Conservation (phyloP, 371 early-diverging fungal genomes). For the Blakeslea trispora region DNA sequence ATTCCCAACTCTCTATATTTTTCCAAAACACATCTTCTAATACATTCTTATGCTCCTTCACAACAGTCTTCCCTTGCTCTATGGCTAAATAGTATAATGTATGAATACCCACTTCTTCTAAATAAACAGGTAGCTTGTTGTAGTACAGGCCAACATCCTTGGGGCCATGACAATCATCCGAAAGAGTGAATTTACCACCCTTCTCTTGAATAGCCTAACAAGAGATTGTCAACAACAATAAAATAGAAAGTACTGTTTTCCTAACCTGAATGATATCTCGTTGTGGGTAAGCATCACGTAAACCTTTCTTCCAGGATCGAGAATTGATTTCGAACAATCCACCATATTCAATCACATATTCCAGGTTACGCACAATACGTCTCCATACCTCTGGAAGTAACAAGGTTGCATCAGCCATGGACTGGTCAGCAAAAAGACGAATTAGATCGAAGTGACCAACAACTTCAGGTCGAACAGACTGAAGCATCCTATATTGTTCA, state of each 20-base stretch:
- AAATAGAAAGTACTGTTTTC: too few relatives aligned
- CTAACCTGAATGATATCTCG: conserved; percentile 74
- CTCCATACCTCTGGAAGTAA: conserved; percentile 49
- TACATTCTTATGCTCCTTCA: conserved; percentile 33
- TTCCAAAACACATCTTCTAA: conserved; percentile 44
- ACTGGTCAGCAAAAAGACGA: conserved; percentile 72
- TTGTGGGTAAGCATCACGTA: conserved; percentile 86
- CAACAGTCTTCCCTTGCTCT: conserved; percentile 21
- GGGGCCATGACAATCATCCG: conserved; percentile 94
- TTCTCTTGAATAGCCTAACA: conserved; percentile 63
- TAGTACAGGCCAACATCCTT: conserved; percentile 86
- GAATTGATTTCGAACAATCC: conserved; percentile 94
- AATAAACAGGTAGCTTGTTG: conserved; percentile 54
- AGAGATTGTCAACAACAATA: too few relatives aligned
- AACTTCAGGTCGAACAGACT: conserved; percentile 69
- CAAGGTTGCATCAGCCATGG: conserved; percentile 21
- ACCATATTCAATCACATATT: conserved; percentile 74
- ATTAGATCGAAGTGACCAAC: conserved; percentile 96
- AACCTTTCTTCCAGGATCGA: conserved; percentile 88
- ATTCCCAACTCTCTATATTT: conserved; percentile 31
- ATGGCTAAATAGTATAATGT: conserved; percentile 46
- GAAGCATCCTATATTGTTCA: conserved; percentile 78
- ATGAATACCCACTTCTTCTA: conserved; percentile 50
- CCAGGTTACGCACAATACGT: conserved; percentile 81
- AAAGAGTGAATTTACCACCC: conserved; percentile 79